Base-by-base conservation (phyloP, 73 alveolate species). In the Paraurostyla sp. region DNA sequence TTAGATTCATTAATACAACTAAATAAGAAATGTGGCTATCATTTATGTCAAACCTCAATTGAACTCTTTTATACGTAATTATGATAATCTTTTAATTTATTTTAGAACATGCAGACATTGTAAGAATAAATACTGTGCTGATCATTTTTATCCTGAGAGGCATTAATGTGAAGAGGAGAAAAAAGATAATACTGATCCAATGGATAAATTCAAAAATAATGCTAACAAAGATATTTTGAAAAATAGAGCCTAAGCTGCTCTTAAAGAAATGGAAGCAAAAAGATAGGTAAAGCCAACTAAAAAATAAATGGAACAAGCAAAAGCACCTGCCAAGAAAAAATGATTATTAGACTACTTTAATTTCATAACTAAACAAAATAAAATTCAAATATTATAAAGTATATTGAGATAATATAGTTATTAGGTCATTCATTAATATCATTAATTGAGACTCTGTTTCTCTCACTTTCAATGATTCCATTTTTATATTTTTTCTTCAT, bases 91-190 rank as follows among this genome's bases (percentile, higher is more conserved):
- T n/a, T n/a, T n/a, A n/a, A n/a, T n/a, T n/a, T n/a, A n/a, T n/a
- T n/a, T n/a, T n/a, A 32, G 89, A 18, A 32, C 62, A 4, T 78
- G 89, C 78, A 78, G 42, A 35, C 22, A 23, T 0, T 78, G 89
- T 78, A 78, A 78, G 40, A 51, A 49, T 32, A 22, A 78, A 32
- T 78, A 51, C 30, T 78, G 89, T 54, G 80, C 89, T 7, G 65
- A 52, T 6, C 89, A 78, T 52, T 78, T 51, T 43, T 27, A 51
- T 27, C 80, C 58, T 7, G 78, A 50, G 3, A 51, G 33, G 59
- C 89, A 78, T 51, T 6, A 23, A 1, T 78, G 89, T 54, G 89
- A 78, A 51, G 59, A 52, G 9, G 89, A 78, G n/a, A n/a, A n/a
- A n/a, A n/a, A n/a, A 29, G 7, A 49, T 23, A 52, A 52, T 15